Base-by-base conservation (phyloP, 2,329 filamentous ascomycete genomes). In the Colletotrichum caudatum region DNA sequence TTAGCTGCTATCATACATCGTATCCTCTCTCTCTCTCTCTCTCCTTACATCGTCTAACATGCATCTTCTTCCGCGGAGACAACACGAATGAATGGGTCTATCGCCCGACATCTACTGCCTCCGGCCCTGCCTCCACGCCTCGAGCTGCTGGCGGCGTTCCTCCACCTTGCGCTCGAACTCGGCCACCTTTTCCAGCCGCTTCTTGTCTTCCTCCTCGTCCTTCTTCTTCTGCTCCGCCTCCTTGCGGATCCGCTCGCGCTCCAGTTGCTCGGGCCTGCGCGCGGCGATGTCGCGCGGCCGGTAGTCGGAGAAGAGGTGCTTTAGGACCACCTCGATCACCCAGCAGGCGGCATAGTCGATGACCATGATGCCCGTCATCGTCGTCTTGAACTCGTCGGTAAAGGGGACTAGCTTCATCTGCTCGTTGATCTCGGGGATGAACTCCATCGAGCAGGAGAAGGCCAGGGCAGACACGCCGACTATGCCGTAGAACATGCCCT, bases 401-500 rank as follows among this genome's bases (percentile, higher is more conserved):
- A 99, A 99, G 3, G 94, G 94, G 5, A 99, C 96, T 0, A 99
- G 90, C 78, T 93, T 94, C 84, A 99, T 92, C 82, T 94, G 92
- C 82, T 95, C 89, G 83, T 98, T 99, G 82, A 99, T 91, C 80
- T 98, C 96, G 2, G 96, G 96, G 60, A 98, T 87, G 77, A 99
- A 94, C 81, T 99, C 96, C 1, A 95, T 97, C 8, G 95, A 95
- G 83, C 95, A 98, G 58, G 92, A 92, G 82, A 99, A 98, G 7
- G 96, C 95, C 39, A 99, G 93, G 53, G 87, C 94, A 0, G 94
- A 94, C 20, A 98, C 95, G 74, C 93, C 92, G 51, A 99, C 85
- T 67, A 99, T 94, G 71, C 96, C 96, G 87, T 93, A 99, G 85
- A 96, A 99, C 96, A 99, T 99, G 80, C 94, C 94, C 81, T 91